Percentiles rank a stretch among this genome's conserved stretches.
Conservation (phyloP, 1,139 yeast genomes). For the Nakaseomyces bracarensis region DNA sequence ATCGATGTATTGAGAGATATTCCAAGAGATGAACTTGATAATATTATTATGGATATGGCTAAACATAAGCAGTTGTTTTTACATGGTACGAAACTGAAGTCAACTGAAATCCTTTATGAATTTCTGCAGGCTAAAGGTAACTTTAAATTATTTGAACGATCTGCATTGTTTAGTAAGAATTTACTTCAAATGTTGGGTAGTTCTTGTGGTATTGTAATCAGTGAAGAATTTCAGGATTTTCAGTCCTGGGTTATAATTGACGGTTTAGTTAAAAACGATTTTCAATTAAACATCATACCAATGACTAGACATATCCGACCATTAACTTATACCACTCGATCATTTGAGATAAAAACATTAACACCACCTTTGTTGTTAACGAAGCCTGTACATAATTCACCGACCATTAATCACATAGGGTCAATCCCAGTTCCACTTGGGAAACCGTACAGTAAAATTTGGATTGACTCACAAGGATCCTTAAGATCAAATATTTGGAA, state of each 20-base stretch:
- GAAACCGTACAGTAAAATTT: slow-evolving; percentile 55
- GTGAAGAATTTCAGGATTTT: slow-evolving; percentile 25
- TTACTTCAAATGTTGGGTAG: slow-evolving; percentile 18
- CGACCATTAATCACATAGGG: no score
- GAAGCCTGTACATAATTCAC: no score
- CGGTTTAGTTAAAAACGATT: slow-evolving; percentile 16
- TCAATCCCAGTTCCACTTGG: slow-evolving; percentile 43
- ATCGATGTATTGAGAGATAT: slow-evolving; percentile 19
- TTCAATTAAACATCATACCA: slow-evolving; percentile 20
- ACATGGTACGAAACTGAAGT: slow-evolving; percentile 25
- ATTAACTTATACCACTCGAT: slow-evolving; percentile 28
- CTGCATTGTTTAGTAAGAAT: slow-evolving; percentile 15
- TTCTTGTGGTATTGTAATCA: slow-evolving; percentile 24
- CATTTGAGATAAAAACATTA: slow-evolving; percentile 26
- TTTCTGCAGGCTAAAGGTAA: slow-evolving; percentile 21
- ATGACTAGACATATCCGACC: slow-evolving; percentile 18
- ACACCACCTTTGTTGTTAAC: slow-evolving; percentile 29
- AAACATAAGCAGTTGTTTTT: slow-evolving; percentile 28
- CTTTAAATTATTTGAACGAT: slow-evolving; percentile 15
- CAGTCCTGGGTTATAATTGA: slow-evolving; percentile 25
- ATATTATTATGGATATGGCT: slow-evolving; percentile 30
- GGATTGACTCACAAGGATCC: slow-evolving; percentile 63
- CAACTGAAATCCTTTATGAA: slow-evolving; percentile 23
- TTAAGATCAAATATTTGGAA: slow-evolving; percentile 56
- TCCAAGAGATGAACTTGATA: slow-evolving; percentile 25